phyloP scores from a whole-genome alignment of 2,329 filamentous ascomycete species.

The Coccinonectria pachysandricola region DNA sequence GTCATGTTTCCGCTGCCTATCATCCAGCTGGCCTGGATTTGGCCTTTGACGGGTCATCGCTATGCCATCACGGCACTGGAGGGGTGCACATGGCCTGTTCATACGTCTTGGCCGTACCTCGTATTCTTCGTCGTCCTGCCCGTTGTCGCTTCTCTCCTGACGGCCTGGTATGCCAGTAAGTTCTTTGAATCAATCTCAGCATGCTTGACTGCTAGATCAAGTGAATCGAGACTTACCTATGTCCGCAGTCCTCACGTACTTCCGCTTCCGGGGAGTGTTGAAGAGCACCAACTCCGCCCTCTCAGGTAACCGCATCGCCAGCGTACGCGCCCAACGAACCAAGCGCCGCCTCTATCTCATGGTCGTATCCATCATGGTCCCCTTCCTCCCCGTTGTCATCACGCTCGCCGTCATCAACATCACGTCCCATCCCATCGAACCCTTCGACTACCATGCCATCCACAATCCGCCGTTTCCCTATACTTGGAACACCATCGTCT shows the following conservation, averaged over 20 bases:
- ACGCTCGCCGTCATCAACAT: conserved; percentile 33
- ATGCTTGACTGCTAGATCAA: too few relatives aligned
- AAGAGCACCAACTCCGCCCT: conserved; percentile 30
- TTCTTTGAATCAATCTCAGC: too few relatives aligned
- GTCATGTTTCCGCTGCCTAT: conserved; percentile 46
- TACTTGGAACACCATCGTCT: conserved; percentile 38
- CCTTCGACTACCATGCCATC: conserved; percentile 33
- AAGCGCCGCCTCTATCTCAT: conserved; percentile 45
- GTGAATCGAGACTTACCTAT: too few relatives aligned
- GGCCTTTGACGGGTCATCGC: conserved; percentile 35
- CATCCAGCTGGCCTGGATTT: conserved; percentile 37
- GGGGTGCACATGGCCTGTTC: conserved; percentile 37
- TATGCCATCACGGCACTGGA: conserved; percentile 39
- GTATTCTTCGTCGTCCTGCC: conserved; percentile 38
- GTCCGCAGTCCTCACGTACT: conserved; percentile 38
- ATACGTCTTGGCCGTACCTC: conserved; percentile 36
- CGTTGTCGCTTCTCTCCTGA: conserved; percentile 31
- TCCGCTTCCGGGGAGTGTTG: conserved; percentile 36
- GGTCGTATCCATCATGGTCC: conserved; percentile 39
- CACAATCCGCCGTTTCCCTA: conserved; percentile 27
- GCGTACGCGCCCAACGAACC: conserved; percentile 35
- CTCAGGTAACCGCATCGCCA: conserved; percentile 28
- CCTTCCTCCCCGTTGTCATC: conserved; percentile 40
- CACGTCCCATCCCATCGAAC: conserved; percentile 14
- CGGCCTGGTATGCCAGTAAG: conserved; percentile 39